These are phyloP conservation scores for Starmera dryadoides DNA, from an alignment of 805 yeast genomes.

Conservation along the genomic window DNA sequence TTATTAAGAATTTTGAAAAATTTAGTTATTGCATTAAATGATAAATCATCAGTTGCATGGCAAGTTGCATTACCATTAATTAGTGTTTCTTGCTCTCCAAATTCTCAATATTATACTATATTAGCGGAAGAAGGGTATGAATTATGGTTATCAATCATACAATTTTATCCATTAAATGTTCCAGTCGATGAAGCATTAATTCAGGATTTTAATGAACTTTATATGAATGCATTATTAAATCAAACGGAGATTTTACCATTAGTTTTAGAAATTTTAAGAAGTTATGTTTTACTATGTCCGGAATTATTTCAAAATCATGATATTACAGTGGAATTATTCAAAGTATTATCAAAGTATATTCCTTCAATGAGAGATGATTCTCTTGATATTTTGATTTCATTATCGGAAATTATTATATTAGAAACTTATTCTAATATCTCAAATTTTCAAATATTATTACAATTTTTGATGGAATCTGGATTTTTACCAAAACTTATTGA, in stretches of 20 bases:
- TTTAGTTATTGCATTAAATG: conserved; percentile 48
- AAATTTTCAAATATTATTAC: conserved; percentile 11
- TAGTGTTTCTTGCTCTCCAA: conserved; percentile 51
- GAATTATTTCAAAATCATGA: conserved; percentile 25
- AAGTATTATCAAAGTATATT: conserved; percentile 45
- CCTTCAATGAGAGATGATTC: conserved; percentile 66
- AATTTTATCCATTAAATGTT: conserved; percentile 40
- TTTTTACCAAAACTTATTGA: conserved; percentile 21
- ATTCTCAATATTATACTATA: conserved; percentile 45
- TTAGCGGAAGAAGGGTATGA: conserved; percentile 84
- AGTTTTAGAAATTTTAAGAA: conserved; percentile 52
- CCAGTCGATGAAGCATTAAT: conserved; percentile 10
- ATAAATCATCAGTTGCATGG: conserved; percentile 41
- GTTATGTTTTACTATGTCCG: conserved; percentile 49
- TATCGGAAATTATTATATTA: conserved; percentile 41
- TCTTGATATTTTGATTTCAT: conserved; percentile 44
- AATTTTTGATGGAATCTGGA: conserved; percentile 19
- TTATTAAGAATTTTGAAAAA: conserved; percentile 51
- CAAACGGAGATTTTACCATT: conserved; percentile 72
- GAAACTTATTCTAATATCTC: conserved; percentile 13
- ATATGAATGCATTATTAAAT: conserved; percentile 52
- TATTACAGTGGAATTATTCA: conserved; percentile 32
- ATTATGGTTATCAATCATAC: conserved; percentile 68
- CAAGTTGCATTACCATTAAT: conserved; percentile 60
- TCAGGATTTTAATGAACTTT: conserved; percentile 20